These are phyloP conservation scores for Blastobotrys ciferrii DNA, from an alignment of 1,139 yeast species.

Conservation along the genomic window DNA sequence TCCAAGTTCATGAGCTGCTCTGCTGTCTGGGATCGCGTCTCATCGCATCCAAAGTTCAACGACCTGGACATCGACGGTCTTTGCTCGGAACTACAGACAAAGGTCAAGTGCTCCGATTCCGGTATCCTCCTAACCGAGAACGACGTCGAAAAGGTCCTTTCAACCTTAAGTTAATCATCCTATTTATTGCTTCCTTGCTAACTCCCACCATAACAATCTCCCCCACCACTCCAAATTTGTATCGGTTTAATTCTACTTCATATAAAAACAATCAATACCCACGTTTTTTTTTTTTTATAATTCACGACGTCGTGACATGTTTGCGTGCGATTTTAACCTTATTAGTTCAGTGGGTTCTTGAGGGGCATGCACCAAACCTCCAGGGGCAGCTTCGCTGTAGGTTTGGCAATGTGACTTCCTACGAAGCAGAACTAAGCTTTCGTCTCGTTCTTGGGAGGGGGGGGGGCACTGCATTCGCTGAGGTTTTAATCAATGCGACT, in stretches of 20 bases:
- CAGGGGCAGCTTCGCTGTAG: too few species aligned
- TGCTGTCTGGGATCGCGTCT: slow-evolving; percentile 94
- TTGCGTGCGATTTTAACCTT: too few species aligned
- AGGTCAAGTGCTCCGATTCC: slow-evolving; percentile 92
- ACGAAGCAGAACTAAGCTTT: too few species aligned
- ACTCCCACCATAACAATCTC: background rate
- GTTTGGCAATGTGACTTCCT: too few species aligned
- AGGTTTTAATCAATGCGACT: too few species aligned
- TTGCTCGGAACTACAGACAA: slow-evolving; percentile 79
- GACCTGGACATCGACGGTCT: slow-evolving; percentile 92
- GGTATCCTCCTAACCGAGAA: slow-evolving; percentile 83
- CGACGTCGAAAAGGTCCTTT: slow-evolving; percentile 68
- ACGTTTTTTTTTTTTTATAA: background rate
- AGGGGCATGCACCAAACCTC: too few species aligned
- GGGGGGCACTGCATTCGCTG: too few species aligned
- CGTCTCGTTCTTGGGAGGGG: too few species aligned
- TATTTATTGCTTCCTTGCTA: background rate
- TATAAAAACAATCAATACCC: background rate
- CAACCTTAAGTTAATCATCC: slow-evolving; percentile 1
- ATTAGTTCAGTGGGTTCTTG: too few species aligned
- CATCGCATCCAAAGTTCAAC: slow-evolving; percentile 88
- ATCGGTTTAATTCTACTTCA: background rate
- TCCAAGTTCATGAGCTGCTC: slow-evolving; percentile 62
- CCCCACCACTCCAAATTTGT: background rate
- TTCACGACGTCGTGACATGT: too few species aligned